phyloP scores from a whole-genome alignment of 176 grass and related monocot genomes.

The Alopecurus myosuroides region DNA sequence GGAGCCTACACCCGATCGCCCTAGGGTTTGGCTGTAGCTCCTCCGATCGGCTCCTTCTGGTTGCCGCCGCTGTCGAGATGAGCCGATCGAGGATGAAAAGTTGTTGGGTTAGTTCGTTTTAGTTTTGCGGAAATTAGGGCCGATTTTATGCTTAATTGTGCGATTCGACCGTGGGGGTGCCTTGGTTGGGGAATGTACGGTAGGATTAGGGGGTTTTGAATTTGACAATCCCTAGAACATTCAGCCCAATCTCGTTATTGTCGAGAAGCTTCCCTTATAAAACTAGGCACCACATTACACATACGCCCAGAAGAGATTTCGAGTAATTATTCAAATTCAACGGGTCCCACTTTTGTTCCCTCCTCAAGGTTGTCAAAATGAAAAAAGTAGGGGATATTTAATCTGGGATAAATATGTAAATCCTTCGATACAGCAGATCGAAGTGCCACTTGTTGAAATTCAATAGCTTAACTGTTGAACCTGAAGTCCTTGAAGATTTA shows the following conservation, averaged over 20 bases:
- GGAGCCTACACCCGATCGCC: not conserved
- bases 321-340: not conserved
- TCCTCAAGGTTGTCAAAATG: not conserved
- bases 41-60: not conserved
- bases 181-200: not conserved
- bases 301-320: not conserved
- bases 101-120: not conserved
- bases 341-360: not conserved
- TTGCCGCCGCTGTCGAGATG: not conserved
- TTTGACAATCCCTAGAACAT: not conserved
- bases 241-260: not conserved
- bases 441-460: not conserved
- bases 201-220: not conserved
- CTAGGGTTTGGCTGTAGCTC: slow-evolving; percentile 3
- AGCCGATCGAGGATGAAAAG: not conserved
- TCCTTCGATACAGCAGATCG: not conserved
- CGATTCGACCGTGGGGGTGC: not conserved
- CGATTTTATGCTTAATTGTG: not conserved
- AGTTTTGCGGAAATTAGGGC: slow-evolving; percentile 1
- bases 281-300: not conserved
- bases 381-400: not conserved
- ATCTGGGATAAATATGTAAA: not conserved
- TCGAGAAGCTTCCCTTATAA: not conserved
- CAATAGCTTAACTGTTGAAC: not conserved
- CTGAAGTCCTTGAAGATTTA: not conserved